Evolutionary conservation across 371 early-diverging fungal species (phyloP), one percentile per base, ranked within the genome.

Genomic region (Mortierella sp.): DNA sequence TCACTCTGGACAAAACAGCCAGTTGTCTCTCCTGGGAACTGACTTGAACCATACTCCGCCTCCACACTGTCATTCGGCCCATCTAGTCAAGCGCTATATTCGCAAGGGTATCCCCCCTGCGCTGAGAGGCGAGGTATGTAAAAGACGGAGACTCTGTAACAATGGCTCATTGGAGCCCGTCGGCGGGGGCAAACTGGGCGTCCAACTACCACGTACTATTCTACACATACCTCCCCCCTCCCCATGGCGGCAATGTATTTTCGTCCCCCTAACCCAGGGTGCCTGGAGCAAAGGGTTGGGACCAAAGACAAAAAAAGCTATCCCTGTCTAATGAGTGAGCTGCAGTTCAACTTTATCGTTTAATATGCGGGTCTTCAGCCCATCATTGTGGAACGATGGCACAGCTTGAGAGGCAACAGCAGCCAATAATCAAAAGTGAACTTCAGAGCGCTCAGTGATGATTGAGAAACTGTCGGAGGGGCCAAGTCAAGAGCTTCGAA

Each of bases 41-140:
- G 57, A 60, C 57, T 16, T 25, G 21, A 43, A 4, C 43, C 45
- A 12, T 18, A n/a, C n/a, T 61, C 51, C 26, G 26, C 45, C 16
- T 56, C 28, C 30, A 63, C 16, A 73, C 29, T 46, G n/a, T 44
- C 30, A 15, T 30, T 68, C 15, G 12, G 15, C n/a, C 2, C 23
- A 7, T 45, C 12, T 60, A 91, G 92, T 93, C 37, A 95, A 95
- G 65, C 83, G 94, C 51, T 91, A 91, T 64, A 87, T 96, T 48
- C 89, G 95, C 30, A 94, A 94, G 80, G 96, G 96, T 11, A 91
- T 96, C 60, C 96, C 96, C 55, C 81, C 90, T 11, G 87, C 89
- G n/a, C 65, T 92, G 18, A 86, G 96, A 46, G 89, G 92, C 63
- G 80, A 86, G 74, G 92, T 91, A 85, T 73, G 68, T 5, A 48